Conservation (phyloP, 345 rosid genomes). For the Gossypium herbaceum region DNA sequence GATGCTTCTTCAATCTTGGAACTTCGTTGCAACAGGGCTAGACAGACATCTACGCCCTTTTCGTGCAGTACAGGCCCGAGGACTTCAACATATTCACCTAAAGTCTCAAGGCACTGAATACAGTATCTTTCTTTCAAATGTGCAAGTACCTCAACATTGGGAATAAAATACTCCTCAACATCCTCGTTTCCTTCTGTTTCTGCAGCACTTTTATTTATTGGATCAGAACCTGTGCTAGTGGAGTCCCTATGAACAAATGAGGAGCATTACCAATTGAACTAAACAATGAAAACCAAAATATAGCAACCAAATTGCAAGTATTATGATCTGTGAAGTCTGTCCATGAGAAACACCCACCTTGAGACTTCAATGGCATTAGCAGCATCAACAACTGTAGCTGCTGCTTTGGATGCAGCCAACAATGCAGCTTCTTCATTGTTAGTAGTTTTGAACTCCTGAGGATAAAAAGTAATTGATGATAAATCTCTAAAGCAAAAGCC, state of each 20-base stretch:
- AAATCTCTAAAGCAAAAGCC: neutral
- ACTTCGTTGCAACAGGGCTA: slow-evolving; percentile 63
- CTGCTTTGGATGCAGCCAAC: slow-evolving; percentile 83
- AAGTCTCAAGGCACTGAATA: slow-evolving; percentile 84
- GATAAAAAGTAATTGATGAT: slow-evolving; percentile 1
- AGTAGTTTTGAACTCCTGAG: slow-evolving; percentile 62
- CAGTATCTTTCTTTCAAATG: slow-evolving; percentile 87
- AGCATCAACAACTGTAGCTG: slow-evolving; percentile 90
- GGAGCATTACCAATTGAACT: slow-evolving; percentile 19
- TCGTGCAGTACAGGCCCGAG: slow-evolving; percentile 96
- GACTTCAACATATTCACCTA: slow-evolving; percentile 97
- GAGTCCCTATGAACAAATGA: slow-evolving; percentile 49
- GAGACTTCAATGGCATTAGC: slow-evolving; percentile 70
- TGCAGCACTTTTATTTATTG: slow-evolving; percentile 25
- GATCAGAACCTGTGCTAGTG: slow-evolving; percentile 33
- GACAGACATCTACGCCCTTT: slow-evolving; percentile 96
- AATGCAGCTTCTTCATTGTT: slow-evolving; percentile 87
- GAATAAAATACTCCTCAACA: slow-evolving; percentile 60
- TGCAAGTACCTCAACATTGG: slow-evolving; percentile 63
- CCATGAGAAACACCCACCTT: slow-evolving; percentile 47
- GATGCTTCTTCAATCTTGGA: slow-evolving; percentile 46
- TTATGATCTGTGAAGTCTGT: neutral
- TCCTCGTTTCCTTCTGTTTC: slow-evolving; percentile 46
- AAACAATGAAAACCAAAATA: slow-evolving; percentile 21
- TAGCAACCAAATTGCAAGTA: slow-evolving; percentile 9